phyloP scores from a whole-genome alignment of 371 early-diverging fungal genomes.

The Massospora cicadina region DNA sequence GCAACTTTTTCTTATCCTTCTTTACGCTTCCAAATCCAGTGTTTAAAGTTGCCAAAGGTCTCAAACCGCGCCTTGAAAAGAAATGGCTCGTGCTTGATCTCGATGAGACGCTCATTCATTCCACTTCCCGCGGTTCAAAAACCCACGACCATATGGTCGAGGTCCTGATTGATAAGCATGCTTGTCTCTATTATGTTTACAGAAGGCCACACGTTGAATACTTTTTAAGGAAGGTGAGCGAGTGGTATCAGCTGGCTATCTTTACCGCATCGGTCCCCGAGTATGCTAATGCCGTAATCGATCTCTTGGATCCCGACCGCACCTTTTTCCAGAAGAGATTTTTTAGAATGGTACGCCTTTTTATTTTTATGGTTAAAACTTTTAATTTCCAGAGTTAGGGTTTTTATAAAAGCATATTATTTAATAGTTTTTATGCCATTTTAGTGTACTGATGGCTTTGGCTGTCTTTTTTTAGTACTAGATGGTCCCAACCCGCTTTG shows the following conservation, averaged over 20 bases:
- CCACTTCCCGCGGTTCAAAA: constrained; percentile 42
- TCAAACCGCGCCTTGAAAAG: constrained; percentile 13
- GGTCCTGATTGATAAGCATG: constrained; percentile 75
- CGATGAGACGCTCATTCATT: constrained; percentile 94
- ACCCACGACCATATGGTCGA: constrained; percentile 63
- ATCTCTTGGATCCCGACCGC: constrained; percentile 57
- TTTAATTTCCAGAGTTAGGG: no score
- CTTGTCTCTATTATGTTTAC: constrained; percentile 83
- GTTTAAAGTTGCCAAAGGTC: constrained; percentile 7
- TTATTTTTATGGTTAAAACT: constrained; percentile 7
- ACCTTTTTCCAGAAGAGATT: constrained; percentile 58
- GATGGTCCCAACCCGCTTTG: no score
- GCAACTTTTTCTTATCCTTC: not conserved
- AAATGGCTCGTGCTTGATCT: constrained; percentile 91
- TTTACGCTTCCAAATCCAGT: not conserved
- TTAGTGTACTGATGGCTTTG: no score
- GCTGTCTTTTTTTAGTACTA: no score
- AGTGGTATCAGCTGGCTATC: constrained; percentile 96
- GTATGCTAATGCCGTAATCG: constrained; percentile 95
- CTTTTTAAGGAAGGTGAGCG: constrained; percentile 79
- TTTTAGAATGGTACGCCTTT: constrained; percentile 52
- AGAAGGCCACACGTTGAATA: constrained; percentile 92
- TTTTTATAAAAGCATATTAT: no score
- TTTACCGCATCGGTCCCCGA: constrained; percentile 95
- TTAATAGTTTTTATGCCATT: no score